Evolutionary conservation across 2,329 filamentous ascomycete species (phyloP), one percentile per base, ranked within the genome.

Genomic region (Cladosporium sp.): DNA sequence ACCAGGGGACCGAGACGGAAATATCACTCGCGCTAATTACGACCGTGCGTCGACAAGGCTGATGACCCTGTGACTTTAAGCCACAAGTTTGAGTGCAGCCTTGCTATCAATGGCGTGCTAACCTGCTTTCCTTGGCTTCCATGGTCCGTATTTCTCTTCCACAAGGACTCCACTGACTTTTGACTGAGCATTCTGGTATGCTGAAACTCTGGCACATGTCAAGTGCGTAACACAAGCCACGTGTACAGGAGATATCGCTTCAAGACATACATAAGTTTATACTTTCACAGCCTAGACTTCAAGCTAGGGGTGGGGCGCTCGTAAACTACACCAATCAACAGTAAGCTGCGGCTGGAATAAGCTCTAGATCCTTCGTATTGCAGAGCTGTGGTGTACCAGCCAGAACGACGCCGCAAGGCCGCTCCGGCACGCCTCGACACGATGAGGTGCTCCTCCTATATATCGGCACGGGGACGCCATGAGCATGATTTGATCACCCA

Each of bases 321-420:
- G 52, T 55, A 55, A 55, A 34, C 30, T 10, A 34, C 28, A n/a
- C 52, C 52, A 55, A 55, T 55, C 18, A 32, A 26, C 28, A 34
- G 28, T 34, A 55, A 11, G 26, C 52, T 30, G 52, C 52, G 52
- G 52, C 26, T 34, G 32, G 32, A 14, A 28, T 59, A 28, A 59
- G 57, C 36, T 44, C 24, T 12, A 59, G 55, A 30, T 15, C 36
- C 38, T 41, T 59, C 57, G 57, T 55, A 55, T 34, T n/a, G 52
- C 10, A 34, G 4, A 11, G 28, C 26, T 30, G 32, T 32, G 15
- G 52, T 32, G 28, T 55, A 30, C 51, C 52, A 34, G 28, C 28
- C 52, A 55, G 30, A 34, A 34, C 52, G 41, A 47, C 34, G 52
- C 52, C 52, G 28, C 28, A 30, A 30, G 28, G 28, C 28, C 28